Evolutionary conservation across 2,329 filamentous ascomycete species (phyloP).

Genomic region (Colletotrichum magnum): DNA sequence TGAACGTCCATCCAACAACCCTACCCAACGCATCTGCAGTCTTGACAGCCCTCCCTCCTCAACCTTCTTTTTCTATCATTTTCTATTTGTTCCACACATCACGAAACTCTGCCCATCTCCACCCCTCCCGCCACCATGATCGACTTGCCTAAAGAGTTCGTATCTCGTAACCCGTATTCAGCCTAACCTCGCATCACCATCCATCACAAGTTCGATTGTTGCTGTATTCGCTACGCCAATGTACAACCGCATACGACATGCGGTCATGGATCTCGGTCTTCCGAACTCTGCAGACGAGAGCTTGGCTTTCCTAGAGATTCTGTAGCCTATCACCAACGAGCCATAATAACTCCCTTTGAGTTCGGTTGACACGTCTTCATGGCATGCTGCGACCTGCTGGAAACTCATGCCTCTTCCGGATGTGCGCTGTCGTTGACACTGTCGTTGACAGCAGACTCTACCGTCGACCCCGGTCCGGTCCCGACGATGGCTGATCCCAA

Average conservation of each 20-base stretch:
- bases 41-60: neutral
- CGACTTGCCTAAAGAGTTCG: conserved; percentile 12
- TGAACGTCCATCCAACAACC: too few relatives aligned
- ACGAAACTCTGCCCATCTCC: conserved; percentile 10
- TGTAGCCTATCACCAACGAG: neutral
- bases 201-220: too few relatives aligned
- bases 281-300: conserved; percentile 15
- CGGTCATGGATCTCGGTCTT: neutral
- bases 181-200: conserved; percentile 7
- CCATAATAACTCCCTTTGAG: neutral
- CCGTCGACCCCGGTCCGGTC: neutral
- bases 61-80: conserved; percentile 1
- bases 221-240: too few relatives aligned
- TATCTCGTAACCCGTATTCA: conserved; percentile 10
- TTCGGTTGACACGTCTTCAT: conserved; percentile 14
- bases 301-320: neutral
- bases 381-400: neutral
- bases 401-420: conserved; percentile 8
- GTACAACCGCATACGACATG: neutral
- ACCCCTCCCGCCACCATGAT: neutral
- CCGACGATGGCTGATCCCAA: neutral
- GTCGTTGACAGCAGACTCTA: conserved; percentile 3
- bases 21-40: too few relatives aligned
- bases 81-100: neutral
- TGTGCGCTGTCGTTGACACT: neutral